Evolutionary conservation across 2,329 filamentous ascomycete genomes (phyloP), one percentile per base, ranked within the genome.

Genomic region (Pezicula neosporulosa): DNA sequence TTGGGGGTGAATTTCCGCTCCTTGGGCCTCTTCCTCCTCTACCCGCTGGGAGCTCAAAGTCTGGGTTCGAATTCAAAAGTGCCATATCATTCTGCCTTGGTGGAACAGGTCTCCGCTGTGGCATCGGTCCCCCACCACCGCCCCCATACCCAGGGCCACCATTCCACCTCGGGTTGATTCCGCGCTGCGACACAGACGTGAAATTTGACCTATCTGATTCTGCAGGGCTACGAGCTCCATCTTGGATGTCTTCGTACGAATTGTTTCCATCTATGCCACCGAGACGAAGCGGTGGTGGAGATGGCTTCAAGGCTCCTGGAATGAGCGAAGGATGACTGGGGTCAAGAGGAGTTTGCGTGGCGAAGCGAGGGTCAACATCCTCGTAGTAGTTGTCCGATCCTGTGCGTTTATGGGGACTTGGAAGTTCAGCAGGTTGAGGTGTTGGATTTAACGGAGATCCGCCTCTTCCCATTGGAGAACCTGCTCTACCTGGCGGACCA

Each of bases 351-450:
- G 51, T 50, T 38, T 63, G 68, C 51, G 82, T 78, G 33, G 84
- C 87, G 64, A 97, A 97, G 51, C 85, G 88, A 42, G 93, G 91
- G 59, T 96, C 91, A 12, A 96, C 83, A 67, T 97, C 93, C 76
- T 97, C 94, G 65, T 95, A 96, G 71, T 97, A 97, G 56, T 80
- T 72, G 46, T 66, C 62, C 55, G 60, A 59, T 42, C 56, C 56
- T 30, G 53, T 51, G 28, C 62, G 60, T 51, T 56, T 55, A 44
- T 63, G 60, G 45, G 55, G 43, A 43, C 59, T 65, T 39, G 69
- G 62, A 30, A 70, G 61, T 53, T 76, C 72, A 50, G 70, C 67
- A 36, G 64, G 57, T 50, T 63, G 54, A 13, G 47, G 62, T 63
- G 47, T 64, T 56, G 46, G 66, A 63, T 70, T 72, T 30, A 77